Evolutionary conservation across 257 asterid species (phyloP).

Genomic region (Verbascum thapsus): DNA sequence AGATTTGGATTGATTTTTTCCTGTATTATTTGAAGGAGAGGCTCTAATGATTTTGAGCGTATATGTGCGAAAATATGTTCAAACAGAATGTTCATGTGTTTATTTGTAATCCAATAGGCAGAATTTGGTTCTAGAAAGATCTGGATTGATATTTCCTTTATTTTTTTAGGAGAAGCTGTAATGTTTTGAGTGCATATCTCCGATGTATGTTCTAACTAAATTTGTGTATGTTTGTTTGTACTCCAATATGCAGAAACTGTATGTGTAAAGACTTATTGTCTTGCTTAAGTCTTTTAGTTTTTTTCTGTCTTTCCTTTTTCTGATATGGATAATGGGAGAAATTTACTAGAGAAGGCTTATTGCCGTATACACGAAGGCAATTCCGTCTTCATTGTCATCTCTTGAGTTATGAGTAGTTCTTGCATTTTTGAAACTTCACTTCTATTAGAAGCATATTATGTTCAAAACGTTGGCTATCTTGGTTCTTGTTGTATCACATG

Average conservation of each 20-base stretch:
- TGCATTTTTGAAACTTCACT: slow-evolving; percentile 2
- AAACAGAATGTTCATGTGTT: not conserved
- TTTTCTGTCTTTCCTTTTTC: not conserved
- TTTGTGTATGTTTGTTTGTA: not conserved
- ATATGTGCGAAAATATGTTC: not conserved
- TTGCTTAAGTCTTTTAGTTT: slow-evolving; percentile 1
- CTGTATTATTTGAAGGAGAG: not conserved
- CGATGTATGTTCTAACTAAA: not conserved
- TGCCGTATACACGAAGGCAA: not conserved
- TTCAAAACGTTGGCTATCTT: slow-evolving; percentile 4
- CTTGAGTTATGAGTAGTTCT: not conserved
- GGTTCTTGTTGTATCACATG: not conserved
- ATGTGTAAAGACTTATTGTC: not conserved
- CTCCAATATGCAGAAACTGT: not conserved
- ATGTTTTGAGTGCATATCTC: not conserved
- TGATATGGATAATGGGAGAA: not conserved
- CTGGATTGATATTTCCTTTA: not conserved
- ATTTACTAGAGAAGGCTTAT: slow-evolving; percentile 5
- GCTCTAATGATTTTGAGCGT: slow-evolving; percentile 10
- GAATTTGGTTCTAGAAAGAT: not conserved
- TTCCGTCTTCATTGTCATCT: not conserved
- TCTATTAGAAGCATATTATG: not conserved
- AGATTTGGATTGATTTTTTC: not conserved
- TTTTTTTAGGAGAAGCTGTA: slow-evolving; percentile 6
- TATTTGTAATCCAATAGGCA: not conserved